These are phyloP conservation scores for Hydrangea macrophylla DNA, from an alignment of 148 eudicot genomes.

Conservation along the genomic window DNA sequence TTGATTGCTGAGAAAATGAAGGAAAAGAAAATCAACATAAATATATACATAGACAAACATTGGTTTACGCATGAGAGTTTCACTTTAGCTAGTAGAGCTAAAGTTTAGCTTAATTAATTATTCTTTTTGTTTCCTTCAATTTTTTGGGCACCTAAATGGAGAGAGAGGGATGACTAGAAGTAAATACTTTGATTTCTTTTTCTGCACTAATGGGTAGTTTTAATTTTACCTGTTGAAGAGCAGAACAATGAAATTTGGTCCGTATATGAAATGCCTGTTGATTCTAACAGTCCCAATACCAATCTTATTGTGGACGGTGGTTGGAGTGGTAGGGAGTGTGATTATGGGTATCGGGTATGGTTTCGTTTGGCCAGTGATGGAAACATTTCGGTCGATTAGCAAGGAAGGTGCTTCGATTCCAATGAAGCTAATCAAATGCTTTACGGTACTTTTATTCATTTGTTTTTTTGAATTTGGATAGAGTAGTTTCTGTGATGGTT, in stretches of 20 bases:
- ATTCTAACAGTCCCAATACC: slow-evolving; percentile 16
- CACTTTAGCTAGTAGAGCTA: too few species aligned
- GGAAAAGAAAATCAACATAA: background rate
- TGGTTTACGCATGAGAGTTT: too few species aligned
- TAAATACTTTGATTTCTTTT: background rate
- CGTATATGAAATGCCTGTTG: slow-evolving; percentile 25
- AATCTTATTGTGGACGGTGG: slow-evolving; percentile 12
- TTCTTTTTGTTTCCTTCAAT: too few species aligned
- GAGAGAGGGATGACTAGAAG: background rate
- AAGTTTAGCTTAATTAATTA: too few species aligned
- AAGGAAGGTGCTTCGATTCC: slow-evolving; percentile 20
- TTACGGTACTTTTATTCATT: slow-evolving; percentile 9
- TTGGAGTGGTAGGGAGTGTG: slow-evolving; percentile 14
- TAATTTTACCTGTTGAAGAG: background rate
- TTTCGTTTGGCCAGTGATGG: slow-evolving; percentile 31
- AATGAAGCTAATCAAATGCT: slow-evolving; percentile 7
- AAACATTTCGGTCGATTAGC: slow-evolving; percentile 25
- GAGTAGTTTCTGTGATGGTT: background rate
- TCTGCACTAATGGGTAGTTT: background rate
- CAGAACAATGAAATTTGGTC: slow-evolving; percentile 32
- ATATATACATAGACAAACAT: too few species aligned
- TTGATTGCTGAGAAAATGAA: background rate
- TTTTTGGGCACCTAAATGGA: too few species aligned
- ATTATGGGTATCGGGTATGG: slow-evolving; percentile 25
- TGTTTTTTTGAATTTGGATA: background rate